Evolutionary conservation across 176 grass and related monocot species (phyloP).

Genomic region (Ananas comosus): DNA sequence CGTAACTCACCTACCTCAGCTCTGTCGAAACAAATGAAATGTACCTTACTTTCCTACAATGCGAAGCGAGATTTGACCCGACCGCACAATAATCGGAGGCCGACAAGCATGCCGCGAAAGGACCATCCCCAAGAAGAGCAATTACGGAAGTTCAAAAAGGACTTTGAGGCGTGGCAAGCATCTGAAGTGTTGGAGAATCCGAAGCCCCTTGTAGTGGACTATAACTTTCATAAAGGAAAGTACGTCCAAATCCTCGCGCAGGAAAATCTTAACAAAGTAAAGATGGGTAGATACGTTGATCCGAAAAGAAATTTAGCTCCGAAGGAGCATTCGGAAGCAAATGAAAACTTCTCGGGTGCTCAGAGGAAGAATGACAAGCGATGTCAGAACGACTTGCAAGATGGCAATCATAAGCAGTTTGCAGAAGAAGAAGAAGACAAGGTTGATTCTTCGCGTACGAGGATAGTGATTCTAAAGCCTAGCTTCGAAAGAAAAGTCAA

Average conservation of each 20-base stretch:
- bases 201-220: slow-evolving; percentile 1
- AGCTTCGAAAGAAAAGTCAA: slow-evolving; percentile 8
- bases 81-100: slow-evolving; percentile 20
- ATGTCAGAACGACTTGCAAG: neutral
- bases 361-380: neutral
- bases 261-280: slow-evolving; percentile 56
- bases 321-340: neutral
- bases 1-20: neutral
- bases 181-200: slow-evolving; percentile 22
- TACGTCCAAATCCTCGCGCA: slow-evolving; percentile 52
- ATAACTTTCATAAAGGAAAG: slow-evolving; percentile 12
- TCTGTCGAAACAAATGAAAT: slow-evolving; percentile 12
- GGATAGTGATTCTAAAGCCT: slow-evolving; percentile 71
- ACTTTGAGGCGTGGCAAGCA: slow-evolving; percentile 57
- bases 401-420: no score
- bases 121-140: slow-evolving; percentile 67
- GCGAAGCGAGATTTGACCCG: slow-evolving; percentile 16
- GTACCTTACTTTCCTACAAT: slow-evolving; percentile 24
- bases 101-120: slow-evolving; percentile 5
- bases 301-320: slow-evolving; percentile 7
- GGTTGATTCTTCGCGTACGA: slow-evolving; percentile 14
- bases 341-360: neutral
- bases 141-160: slow-evolving; percentile 59
- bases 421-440: slow-evolving; percentile 11
- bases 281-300: slow-evolving; percentile 43